Evolutionary conservation across 2,329 filamentous ascomycete genomes (phyloP).

Genomic region (Teratosphaeria gauchensis): DNA sequence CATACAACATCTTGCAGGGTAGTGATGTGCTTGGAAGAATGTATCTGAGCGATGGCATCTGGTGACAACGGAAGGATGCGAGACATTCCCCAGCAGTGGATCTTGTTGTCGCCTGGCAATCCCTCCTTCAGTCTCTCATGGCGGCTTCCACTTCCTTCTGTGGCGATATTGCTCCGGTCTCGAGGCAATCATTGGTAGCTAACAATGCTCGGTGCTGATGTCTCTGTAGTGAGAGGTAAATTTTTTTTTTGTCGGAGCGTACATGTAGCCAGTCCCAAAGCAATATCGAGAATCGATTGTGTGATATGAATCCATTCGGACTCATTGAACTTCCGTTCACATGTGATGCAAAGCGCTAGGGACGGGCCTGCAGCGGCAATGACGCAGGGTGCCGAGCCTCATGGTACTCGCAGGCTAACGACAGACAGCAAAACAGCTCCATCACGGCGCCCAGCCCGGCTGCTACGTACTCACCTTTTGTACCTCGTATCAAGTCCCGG

Average conservation of each 20-base stretch:
- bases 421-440: not conserved
- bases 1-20: conserved; percentile 61
- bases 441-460: not conserved
- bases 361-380: not conserved
- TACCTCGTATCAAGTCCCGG: not conserved
- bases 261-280: not conserved
- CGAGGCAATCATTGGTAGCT: not conserved
- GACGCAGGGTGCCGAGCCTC: not conserved
- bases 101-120: not conserved
- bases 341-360: not conserved
- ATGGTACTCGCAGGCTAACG: not conserved
- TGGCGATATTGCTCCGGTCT: not conserved
- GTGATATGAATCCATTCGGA: no score
- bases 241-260: not conserved
- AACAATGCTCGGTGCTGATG: not conserved
- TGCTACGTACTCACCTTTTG: not conserved
- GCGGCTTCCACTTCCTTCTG: not conserved
- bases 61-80: conserved; percentile 19
- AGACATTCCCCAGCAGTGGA: conserved; percentile 3
- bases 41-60: conserved; percentile 52
- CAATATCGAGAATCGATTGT: no score
- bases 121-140: not conserved
- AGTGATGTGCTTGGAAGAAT: conserved; percentile 71
- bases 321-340: not conserved
- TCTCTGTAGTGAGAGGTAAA: not conserved